phyloP scores from a whole-genome alignment of 106 monocot species.

The Phalaenopsis equestris region DNA sequence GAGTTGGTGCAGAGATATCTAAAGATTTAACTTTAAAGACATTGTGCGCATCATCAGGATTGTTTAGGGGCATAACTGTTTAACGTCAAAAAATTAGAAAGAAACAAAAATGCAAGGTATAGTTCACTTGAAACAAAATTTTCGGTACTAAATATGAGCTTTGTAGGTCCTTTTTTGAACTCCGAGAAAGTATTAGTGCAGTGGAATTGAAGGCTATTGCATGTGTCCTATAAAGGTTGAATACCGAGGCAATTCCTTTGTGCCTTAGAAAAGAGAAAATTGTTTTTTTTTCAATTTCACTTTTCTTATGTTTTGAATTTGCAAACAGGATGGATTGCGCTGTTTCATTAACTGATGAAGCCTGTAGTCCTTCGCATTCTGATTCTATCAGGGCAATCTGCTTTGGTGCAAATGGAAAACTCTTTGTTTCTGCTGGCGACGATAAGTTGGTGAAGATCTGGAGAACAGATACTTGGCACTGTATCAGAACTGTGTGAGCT shows the following conservation, averaged over 20 bases:
- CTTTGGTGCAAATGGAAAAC: constrained; percentile 54
- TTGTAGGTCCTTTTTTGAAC: too few relatives aligned
- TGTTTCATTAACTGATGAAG: constrained; percentile 42
- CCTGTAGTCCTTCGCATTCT: constrained; percentile 47
- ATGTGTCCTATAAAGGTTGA: too few relatives aligned
- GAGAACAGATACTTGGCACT: constrained; percentile 69
- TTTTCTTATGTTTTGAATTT: neutral
- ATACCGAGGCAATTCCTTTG: neutral
- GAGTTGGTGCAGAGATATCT: neutral
- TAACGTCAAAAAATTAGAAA: neutral
- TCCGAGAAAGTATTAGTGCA: too few relatives aligned
- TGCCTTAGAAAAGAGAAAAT: neutral
- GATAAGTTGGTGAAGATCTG: constrained; percentile 91
- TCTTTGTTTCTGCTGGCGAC: constrained; percentile 91
- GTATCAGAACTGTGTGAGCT: constrained; percentile 64
- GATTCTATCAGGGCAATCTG: constrained; percentile 64
- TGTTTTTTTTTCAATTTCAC: neutral
- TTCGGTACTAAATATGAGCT: too few relatives aligned
- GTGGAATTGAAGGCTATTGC: too few relatives aligned
- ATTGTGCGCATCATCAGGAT: neutral
- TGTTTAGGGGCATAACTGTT: neutral
- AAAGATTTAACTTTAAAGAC: neutral
- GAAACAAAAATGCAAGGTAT: too few relatives aligned
- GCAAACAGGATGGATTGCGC: constrained; percentile 32
- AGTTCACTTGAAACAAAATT: too few relatives aligned